These are phyloP conservation scores for Allium fistulosum DNA, from an alignment of 106 monocot genomes.

Conservation along the genomic window DNA sequence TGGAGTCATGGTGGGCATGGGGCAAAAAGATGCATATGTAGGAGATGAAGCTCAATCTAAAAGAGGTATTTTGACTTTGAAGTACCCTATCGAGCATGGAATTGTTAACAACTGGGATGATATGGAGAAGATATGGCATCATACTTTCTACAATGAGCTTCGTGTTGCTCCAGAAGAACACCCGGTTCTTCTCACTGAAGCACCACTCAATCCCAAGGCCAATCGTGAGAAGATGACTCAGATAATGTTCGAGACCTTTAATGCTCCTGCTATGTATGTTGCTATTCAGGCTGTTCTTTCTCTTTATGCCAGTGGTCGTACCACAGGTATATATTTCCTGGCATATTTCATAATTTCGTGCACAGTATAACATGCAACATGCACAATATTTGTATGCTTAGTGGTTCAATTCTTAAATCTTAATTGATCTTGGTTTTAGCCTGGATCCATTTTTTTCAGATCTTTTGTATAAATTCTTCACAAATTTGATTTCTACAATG, in stretches of 20 bases:
- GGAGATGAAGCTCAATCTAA: conserved; percentile 20
- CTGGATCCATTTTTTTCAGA: background rate
- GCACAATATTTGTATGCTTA: background rate
- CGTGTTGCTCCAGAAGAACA: conserved; percentile 26
- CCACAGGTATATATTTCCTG: conserved; percentile 12
- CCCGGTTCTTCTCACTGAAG: conserved; percentile 20
- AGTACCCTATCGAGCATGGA: conserved; percentile 27
- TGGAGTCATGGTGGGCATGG: conserved; percentile 16
- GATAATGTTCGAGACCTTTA: conserved; percentile 17
- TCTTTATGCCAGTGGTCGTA: conserved; percentile 28
- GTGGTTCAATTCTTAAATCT: background rate
- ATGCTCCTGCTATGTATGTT: conserved; percentile 16
- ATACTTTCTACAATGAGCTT: conserved; percentile 26
- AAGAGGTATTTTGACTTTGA: conserved; percentile 21
- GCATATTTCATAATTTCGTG: background rate
- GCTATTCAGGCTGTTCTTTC: conserved; percentile 15
- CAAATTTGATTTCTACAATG: background rate
- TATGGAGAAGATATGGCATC: conserved; percentile 20
- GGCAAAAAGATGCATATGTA: conserved; percentile 14
- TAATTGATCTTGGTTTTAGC: background rate
- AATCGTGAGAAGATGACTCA: conserved; percentile 26
- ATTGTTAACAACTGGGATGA: conserved; percentile 27
- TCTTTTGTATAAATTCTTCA: no score
- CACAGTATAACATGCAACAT: background rate
- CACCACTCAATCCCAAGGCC: conserved; percentile 22